A percentile compares a stretch with the other conserved stretches of the same genome.
Evolutionary conservation across 169 alveolate genomes (phyloP).

Genomic region (Cryptosporidium ryanae): DNA sequence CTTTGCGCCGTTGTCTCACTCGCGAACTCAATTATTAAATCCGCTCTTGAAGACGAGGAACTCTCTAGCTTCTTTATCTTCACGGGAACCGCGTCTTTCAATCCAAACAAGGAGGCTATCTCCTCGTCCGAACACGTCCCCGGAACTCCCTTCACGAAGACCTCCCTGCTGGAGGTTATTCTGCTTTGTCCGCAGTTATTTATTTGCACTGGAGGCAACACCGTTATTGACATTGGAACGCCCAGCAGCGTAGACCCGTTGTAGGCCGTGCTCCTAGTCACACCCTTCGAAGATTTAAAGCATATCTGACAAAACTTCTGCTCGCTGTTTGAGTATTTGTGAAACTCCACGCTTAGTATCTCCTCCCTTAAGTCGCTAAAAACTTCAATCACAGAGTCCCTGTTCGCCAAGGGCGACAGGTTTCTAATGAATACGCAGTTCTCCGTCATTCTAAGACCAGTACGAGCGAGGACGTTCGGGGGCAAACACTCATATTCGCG

Average conservation of each 20-base stretch:
- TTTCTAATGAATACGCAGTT: slow-evolving; percentile 61
- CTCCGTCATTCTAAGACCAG: background rate
- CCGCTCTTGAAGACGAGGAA: background rate
- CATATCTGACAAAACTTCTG: slow-evolving; percentile 66
- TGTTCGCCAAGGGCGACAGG: slow-evolving; percentile 56
- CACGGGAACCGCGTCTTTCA: background rate
- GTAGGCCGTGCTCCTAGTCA: slow-evolving; percentile 26
- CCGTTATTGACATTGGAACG: slow-evolving; percentile 72
- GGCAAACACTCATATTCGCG: too few species aligned
- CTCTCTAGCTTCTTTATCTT: slow-evolving; percentile 11
- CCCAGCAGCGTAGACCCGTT: slow-evolving; percentile 69
- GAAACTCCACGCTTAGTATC: slow-evolving; percentile 16
- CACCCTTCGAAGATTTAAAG: slow-evolving; percentile 63
- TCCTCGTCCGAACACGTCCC: background rate
- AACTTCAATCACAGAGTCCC: slow-evolving; percentile 38
- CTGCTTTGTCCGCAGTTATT: slow-evolving; percentile 19
- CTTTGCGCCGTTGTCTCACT: slow-evolving; percentile 17
- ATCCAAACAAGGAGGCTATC: slow-evolving; percentile 6
- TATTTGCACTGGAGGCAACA: slow-evolving; percentile 47
- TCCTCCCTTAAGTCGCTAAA: slow-evolving; percentile 45
- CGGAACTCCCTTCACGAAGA: slow-evolving; percentile 35
- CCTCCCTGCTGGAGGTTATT: slow-evolving; percentile 20
- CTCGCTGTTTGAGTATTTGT: slow-evolving; percentile 40
- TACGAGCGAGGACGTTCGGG: too few species aligned
- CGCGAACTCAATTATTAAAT: slow-evolving; percentile 10